Evolutionary conservation across 2,329 filamentous ascomycete genomes (phyloP).

Genomic region (Epichloe hybrida): DNA sequence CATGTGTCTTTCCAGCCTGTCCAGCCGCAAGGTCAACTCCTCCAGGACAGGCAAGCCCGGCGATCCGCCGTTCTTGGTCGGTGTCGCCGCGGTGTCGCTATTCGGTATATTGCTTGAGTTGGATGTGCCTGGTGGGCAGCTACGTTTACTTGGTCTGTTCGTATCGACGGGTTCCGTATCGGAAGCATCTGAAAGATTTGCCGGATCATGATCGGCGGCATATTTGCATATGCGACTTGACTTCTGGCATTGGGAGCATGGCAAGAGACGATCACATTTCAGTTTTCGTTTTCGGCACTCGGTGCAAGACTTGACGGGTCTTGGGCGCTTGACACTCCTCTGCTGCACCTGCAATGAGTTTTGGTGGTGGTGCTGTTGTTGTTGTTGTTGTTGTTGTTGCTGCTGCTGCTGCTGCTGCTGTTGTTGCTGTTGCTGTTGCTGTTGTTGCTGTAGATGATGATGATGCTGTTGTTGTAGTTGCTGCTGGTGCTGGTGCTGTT

Average conservation of each 20-base stretch:
- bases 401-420: constrained; percentile 11
- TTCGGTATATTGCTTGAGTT: constrained; percentile 10
- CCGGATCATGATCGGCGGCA: constrained; percentile 32
- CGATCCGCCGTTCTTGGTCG: constrained; percentile 20
- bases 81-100: constrained; percentile 13
- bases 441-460: constrained; percentile 12
- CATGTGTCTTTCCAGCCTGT: constrained; percentile 39
- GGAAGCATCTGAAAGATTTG: constrained; percentile 35
- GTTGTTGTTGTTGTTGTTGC: constrained; percentile 10
- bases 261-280: constrained; percentile 40
- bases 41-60: constrained; percentile 26
- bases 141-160: constrained; percentile 26
- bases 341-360: constrained; percentile 15
- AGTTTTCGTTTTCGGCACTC: constrained; percentile 45
- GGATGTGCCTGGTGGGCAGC: constrained; percentile 16
- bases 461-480: constrained; percentile 10
- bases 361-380: constrained; percentile 9
- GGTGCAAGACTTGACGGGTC: constrained; percentile 42
- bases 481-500: constrained; percentile 7
- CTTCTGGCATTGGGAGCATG: constrained; percentile 45
- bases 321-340: constrained; percentile 37
- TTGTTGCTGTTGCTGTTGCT: constrained; percentile 10
- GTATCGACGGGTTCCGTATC: constrained; percentile 24
- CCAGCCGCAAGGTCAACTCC: constrained; percentile 35
- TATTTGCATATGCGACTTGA: constrained; percentile 41